Evolutionary conservation across 495 filamentous ascomycete genomes (phyloP).

Genomic region (Tetracladium setigerum): DNA sequence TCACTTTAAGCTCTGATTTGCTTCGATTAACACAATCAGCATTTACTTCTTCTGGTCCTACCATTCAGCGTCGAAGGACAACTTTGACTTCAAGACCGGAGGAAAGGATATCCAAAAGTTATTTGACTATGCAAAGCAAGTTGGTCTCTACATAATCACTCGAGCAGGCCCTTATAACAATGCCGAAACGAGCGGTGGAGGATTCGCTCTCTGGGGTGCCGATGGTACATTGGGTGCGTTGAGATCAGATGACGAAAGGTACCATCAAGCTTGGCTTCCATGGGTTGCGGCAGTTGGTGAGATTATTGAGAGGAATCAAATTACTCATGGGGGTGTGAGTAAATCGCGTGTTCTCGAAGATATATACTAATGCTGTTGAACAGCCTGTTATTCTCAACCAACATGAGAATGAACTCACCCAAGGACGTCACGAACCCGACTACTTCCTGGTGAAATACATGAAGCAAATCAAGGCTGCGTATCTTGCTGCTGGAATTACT

Average conservation of each 20-base stretch:
- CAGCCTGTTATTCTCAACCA: constrained; percentile 43
- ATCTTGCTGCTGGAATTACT: constrained; percentile 38
- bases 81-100: constrained; percentile 49
- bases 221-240: constrained; percentile 41
- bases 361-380: not conserved
- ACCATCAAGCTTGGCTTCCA: constrained; percentile 35
- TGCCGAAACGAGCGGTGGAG: constrained; percentile 41
- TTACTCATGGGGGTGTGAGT: constrained; percentile 38
- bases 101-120: constrained; percentile 47
- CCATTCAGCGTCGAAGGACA: constrained; percentile 41
- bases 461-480: constrained; percentile 41
- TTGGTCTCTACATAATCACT: constrained; percentile 51
- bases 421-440: constrained; percentile 27
- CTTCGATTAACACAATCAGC: constrained; percentile 6
- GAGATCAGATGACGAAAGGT: constrained; percentile 33
- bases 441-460: constrained; percentile 42
- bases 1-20: not conserved
- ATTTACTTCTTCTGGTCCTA: constrained; percentile 53
- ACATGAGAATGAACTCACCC: constrained; percentile 46
- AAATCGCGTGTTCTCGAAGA: not conserved
- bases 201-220: constrained; percentile 42
- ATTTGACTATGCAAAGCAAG: constrained; percentile 52
- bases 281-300: constrained; percentile 37
- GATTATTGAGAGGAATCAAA: constrained; percentile 40
- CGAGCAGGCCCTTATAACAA: constrained; percentile 54